Base-by-base conservation (phyloP, 257 asterid species). In the Verbena officinalis region DNA sequence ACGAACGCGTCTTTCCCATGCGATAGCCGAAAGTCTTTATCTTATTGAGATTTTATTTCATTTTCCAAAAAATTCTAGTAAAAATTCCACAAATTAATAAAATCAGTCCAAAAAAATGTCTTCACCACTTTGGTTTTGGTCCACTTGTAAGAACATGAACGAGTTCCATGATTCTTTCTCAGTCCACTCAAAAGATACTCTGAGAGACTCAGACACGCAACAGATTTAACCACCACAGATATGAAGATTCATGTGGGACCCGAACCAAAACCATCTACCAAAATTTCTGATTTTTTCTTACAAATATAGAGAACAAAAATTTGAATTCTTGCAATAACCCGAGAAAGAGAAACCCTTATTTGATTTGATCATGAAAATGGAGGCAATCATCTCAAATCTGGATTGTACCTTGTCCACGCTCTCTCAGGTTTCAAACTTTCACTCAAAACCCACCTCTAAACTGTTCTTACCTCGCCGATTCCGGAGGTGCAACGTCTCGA, bases 161-260 rank as follows among this genome's bases (percentile, higher is more conserved):
- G 69, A 20, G 42, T 34, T 51, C 34, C 45, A 27, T 19, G 67
- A 64, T 72, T 64, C 62, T 27, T 9, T 65, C 58, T 8, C n/a
- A 40, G 17, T 46, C 62, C 9, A 27, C 68, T 67, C 33, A 30
- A 20, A 20, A 76, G 75, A 73, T 70, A 54, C 81, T 75, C 56
- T 56, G 33, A 5, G 45, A 65, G 81, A 83, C 89, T 56, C 43
- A 5, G 45, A 65, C 82, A 83, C 89, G 96, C 95, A 75, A 73
- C 82, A 10, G 56, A 69, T 55, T 50, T 59, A 49, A 73, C 67
- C 46, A 83, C 97, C 96, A 78, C 95, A 90, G 19, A 76, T 43
- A 67, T 19, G 16, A 43, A 82, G 86, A 84, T 86, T 79, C 93
- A 56, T 51, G 77, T 77, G 73, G 81, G 68, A 50, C 36, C 2